These are phyloP conservation scores for Ceratobasidium sp. DNA, from an alignment of 1,284 basidiomycete species.

Conservation along the genomic window DNA sequence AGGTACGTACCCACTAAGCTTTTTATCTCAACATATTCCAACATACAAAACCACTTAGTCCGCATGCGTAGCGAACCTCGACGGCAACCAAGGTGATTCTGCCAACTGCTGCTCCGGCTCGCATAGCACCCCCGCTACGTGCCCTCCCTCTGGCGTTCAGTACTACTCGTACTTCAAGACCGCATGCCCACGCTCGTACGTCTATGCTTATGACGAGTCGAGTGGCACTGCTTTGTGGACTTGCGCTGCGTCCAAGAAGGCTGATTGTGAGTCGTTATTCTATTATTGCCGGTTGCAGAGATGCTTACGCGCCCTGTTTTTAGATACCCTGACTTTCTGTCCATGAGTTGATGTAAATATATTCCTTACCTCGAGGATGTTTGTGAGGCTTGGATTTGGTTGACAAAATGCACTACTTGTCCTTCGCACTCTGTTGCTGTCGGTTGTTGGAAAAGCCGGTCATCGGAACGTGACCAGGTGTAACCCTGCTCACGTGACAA, in stretches of 20 bases:
- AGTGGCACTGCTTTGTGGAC: constrained; percentile 66
- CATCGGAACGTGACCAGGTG: too few relatives aligned
- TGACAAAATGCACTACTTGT: too few relatives aligned
- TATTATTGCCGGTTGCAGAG: neutral
- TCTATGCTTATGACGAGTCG: constrained; percentile 67
- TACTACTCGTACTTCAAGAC: constrained; percentile 53
- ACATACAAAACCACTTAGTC: neutral
- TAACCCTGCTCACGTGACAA: too few relatives aligned
- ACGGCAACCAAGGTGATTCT: constrained; percentile 46
- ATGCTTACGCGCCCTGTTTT: constrained; percentile 42
- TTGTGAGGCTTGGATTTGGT: too few relatives aligned
- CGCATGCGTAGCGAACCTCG: constrained; percentile 44
- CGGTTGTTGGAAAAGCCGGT: too few relatives aligned
- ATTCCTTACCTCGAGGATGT: too few relatives aligned
- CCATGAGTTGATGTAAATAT: constrained; percentile 37
- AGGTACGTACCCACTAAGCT: neutral
- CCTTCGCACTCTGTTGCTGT: too few relatives aligned
- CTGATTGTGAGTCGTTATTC: constrained; percentile 47
- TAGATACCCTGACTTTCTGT: constrained; percentile 52
- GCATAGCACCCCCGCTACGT: constrained; percentile 48
- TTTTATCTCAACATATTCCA: neutral
- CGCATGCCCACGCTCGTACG: constrained; percentile 66
- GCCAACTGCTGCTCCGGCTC: constrained; percentile 50
- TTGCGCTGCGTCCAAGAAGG: constrained; percentile 58
- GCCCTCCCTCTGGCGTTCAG: constrained; percentile 38